Conservation (phyloP, 805 yeast species). For the Naumovozyma castellii region DNA sequence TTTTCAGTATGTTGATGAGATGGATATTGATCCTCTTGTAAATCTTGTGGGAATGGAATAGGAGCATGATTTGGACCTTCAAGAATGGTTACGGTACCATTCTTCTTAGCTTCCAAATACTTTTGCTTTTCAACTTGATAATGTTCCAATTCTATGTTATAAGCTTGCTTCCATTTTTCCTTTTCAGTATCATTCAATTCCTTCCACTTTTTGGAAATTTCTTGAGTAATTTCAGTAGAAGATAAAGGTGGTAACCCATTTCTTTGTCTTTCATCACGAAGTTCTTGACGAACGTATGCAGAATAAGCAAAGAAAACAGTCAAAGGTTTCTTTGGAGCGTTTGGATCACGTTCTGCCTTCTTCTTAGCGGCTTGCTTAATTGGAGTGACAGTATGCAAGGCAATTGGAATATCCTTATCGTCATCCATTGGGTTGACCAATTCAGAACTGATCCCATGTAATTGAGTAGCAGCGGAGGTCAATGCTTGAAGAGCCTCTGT, state of each 20-base stretch:
- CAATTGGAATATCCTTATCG: conserved; percentile 18
- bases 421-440: conserved; percentile 29
- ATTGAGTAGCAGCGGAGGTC: conserved; percentile 30
- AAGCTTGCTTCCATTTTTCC: conserved; percentile 57
- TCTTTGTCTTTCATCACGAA: conserved; percentile 57
- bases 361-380: conserved; percentile 31
- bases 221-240: conserved; percentile 69
- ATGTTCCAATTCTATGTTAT: conserved; percentile 34
- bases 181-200: conserved; percentile 60
- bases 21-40: conserved; percentile 17
- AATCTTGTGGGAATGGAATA: conserved; percentile 32
- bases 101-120: conserved; percentile 39
- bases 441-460: conserved; percentile 24
- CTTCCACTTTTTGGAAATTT: conserved; percentile 74
- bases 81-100: conserved; percentile 26
- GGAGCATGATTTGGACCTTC: conserved; percentile 33
- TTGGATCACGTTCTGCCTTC: conserved; percentile 66
- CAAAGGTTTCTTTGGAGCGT: conserved; percentile 91
- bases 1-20: conserved; percentile 26
- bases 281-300: conserved; percentile 58
- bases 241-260: conserved; percentile 54
- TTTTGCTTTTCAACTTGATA: conserved; percentile 40
- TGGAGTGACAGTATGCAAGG: conserved; percentile 9
- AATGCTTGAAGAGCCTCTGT: conserved; percentile 35
- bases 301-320: conserved; percentile 79